A percentile compares a stretch with the other conserved stretches of the same genome.
These are phyloP conservation scores for Leishmania turanica DNA, from an alignment of 208 protist species.

Conservation along the genomic window DNA sequence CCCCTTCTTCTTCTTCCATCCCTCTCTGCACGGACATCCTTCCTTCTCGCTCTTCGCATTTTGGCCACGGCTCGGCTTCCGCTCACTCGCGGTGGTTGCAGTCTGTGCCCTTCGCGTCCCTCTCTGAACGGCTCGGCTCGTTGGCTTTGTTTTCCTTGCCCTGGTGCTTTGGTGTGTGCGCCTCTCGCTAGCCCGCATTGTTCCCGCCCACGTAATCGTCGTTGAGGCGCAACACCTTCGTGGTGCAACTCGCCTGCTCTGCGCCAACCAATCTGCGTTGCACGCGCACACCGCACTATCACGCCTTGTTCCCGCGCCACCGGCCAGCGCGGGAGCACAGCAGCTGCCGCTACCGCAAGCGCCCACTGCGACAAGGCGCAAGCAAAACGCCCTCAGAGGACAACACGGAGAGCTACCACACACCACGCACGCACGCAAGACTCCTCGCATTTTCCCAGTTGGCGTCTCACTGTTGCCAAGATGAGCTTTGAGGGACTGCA, in stretches of 20 bases:
- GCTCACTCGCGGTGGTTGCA: too few relatives aligned
- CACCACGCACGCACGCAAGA: neutral
- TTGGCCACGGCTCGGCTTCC: too few relatives aligned
- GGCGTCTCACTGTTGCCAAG: neutral
- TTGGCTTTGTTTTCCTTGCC: neutral
- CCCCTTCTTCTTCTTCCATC: too few relatives aligned
- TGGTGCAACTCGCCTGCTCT: neutral
- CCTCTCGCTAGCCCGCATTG: neutral
- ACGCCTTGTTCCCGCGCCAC: neutral
- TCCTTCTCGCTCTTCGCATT: neutral
- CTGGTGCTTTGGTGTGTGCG: neutral
- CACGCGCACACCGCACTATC: neutral
- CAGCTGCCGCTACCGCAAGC: neutral
- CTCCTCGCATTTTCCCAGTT: neutral
- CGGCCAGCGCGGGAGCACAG: neutral
- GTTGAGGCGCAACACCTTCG: neutral
- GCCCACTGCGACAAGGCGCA: neutral
- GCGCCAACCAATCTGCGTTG: neutral
- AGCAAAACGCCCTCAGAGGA: neutral
- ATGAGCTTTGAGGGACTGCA: constrained; percentile 42
- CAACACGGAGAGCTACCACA: neutral
- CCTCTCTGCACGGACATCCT: neutral
- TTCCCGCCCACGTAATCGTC: neutral
- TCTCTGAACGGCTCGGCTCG: neutral
- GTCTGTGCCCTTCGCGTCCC: neutral